Base-by-base conservation (phyloP, 2,329 filamentous ascomycete species). In the Ophiosphaerella korrae region DNA sequence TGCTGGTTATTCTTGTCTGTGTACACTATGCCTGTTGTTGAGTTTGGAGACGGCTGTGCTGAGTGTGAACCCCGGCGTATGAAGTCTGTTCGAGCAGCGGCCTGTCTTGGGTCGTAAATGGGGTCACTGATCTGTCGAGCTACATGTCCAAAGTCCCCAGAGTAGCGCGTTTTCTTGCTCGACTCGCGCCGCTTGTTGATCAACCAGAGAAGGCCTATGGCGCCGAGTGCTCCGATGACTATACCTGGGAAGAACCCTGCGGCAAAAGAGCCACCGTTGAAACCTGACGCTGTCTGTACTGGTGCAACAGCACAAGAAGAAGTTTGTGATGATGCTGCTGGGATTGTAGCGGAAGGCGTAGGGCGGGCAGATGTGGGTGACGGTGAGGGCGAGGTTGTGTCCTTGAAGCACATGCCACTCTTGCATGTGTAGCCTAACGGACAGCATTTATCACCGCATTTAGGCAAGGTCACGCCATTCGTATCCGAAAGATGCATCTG, bases 391-490 rank as follows among this genome's bases (percentile, higher is more conserved):
- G 67, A 52, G 7, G 64, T 50, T 7, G 52, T 14, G 62, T 87
- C 79, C 13, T 74, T 55, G 9, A 77, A 67, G 62, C 88, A 91
- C 42, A 72, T 70, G 36, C 74, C 74, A 45, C 67, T 68, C 32
- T 80, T 72, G 74, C 89, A 92, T 1, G 77, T 75, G 73, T 87
- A 92, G 2, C 89, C 89, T 70, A 87, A 86, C 0, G 89, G 88
- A 67, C 89, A 92, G 73, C 88, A 92, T 46, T 60, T 71, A 14
- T 62, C 68, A 12, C 82, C 86, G 61, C 89, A 92, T 16, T 73
- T 78, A 2, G 75, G 72, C 12, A 92, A 76, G 9, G 77, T 74
- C 8, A 81, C 48, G 16, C 61, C 78, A 14, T 78, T 77, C 26
- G 88, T 82, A 7, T 84, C 80, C 8, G 83, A 84, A 0, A 88